A percentile compares a stretch with the other conserved stretches of the same genome.
Conservation (phyloP, 2,329 filamentous ascomycete genomes). For the Penicillium digitatum region DNA sequence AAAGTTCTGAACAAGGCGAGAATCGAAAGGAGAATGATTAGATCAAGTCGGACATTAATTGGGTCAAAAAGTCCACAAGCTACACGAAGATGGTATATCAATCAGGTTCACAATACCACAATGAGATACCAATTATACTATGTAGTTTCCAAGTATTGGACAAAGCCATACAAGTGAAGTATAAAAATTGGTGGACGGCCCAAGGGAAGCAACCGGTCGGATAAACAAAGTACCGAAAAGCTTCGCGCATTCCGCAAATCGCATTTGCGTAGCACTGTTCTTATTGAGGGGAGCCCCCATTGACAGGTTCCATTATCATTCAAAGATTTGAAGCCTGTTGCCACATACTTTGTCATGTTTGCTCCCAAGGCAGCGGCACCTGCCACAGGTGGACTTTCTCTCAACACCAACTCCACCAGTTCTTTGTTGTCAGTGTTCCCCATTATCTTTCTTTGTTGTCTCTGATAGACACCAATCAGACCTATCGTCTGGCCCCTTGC, state of each 20-base stretch:
- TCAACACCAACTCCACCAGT: conserved; percentile 52
- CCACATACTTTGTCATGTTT: conserved; percentile 33
- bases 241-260: conserved; percentile 20
- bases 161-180: neutral
- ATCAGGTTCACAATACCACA: neutral
- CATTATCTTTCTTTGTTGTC: conserved; percentile 3
- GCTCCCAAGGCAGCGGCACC: conserved; percentile 34
- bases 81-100: neutral
- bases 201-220: conserved; percentile 5
- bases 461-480: conserved; percentile 4
- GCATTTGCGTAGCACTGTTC: conserved; percentile 3
- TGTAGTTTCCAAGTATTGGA: conserved; percentile 1
- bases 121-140: neutral
- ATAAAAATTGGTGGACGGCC: neutral
- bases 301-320: conserved; percentile 10
- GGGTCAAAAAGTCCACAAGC: neutral
- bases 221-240: conserved; percentile 14
- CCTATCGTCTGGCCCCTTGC: conserved; percentile 1
- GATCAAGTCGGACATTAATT: neutral
- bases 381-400: conserved; percentile 43
- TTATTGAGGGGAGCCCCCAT: neutral
- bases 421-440: conserved; percentile 45
- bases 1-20: neutral
- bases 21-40: neutral
- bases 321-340: conserved; percentile 1